Evolutionary conservation across 495 filamentous ascomycete species (phyloP).

Genomic region (Neurospora cerealis): DNA sequence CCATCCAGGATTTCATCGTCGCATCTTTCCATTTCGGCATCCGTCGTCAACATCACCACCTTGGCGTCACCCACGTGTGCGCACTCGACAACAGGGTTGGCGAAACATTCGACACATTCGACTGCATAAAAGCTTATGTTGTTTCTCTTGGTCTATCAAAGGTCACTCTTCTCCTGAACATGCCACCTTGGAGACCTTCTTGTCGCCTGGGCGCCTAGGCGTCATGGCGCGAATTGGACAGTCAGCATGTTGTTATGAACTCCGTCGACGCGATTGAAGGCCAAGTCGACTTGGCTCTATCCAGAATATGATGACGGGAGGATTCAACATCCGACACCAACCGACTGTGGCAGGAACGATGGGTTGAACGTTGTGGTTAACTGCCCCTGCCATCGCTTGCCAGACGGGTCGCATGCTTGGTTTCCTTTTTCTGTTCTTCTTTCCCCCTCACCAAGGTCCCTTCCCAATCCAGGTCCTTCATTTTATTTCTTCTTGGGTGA

Average conservation of each 20-base stretch:
- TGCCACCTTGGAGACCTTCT: not conserved
- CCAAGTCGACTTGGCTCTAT: not conserved
- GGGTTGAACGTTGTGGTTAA: not conserved
- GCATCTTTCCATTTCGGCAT: not conserved
- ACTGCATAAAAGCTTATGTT: not conserved
- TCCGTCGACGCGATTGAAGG: not conserved
- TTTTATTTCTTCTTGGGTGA: not conserved
- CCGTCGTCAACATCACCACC: not conserved
- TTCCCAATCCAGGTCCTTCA: not conserved
- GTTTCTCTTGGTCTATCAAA: not conserved
- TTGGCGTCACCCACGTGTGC: not conserved
- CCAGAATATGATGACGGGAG: not conserved
- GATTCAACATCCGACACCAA: not conserved
- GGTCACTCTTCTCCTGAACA: not conserved
- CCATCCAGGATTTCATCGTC: not conserved
- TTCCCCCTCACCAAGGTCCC: not conserved
- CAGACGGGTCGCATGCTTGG: not conserved
- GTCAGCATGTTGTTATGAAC: no score
- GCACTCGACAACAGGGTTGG: not conserved
- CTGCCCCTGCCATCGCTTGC: not conserved
- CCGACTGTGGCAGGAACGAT: not conserved
- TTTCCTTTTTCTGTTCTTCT: not conserved
- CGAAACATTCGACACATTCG: not conserved
- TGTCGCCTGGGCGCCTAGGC: not conserved
- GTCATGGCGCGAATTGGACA: not conserved